Conservation (phyloP, 1,284 basidiomycete species). For the Mycena sp. region DNA sequence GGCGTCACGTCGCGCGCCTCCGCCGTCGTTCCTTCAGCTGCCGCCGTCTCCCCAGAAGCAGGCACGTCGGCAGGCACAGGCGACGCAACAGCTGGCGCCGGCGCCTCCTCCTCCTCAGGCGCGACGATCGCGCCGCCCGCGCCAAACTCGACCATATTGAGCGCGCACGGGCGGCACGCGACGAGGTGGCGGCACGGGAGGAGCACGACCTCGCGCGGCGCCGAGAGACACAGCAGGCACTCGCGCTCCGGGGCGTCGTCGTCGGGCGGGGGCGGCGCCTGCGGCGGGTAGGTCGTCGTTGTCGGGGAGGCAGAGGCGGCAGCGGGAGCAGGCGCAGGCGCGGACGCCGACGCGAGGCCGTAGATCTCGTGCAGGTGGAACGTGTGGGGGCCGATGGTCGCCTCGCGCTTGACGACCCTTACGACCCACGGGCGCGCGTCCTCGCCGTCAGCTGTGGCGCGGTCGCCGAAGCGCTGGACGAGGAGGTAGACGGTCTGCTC, state of each 20-base stretch:
- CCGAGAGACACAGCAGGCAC: constrained; percentile 88
- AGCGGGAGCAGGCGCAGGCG: constrained; percentile 48
- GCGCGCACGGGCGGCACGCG: constrained; percentile 90
- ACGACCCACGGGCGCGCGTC: constrained; percentile 82
- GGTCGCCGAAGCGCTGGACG: constrained; percentile 76
- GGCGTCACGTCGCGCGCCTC: background rate
- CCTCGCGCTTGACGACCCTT: constrained; percentile 89
- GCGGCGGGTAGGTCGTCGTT: constrained; percentile 49
- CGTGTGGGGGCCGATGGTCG: constrained; percentile 88
- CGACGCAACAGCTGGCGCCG: constrained; percentile 28
- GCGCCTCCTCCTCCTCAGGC: constrained; percentile 51
- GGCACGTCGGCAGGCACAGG: constrained; percentile 13
- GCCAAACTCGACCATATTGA: constrained; percentile 96
- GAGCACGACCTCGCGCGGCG: constrained; percentile 88
- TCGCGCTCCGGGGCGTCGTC: constrained; percentile 86
- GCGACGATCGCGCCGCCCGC: constrained; percentile 86
- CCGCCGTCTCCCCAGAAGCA: background rate
- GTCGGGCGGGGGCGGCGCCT: constrained; percentile 36
- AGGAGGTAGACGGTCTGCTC: constrained; percentile 89
- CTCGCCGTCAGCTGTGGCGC: constrained; percentile 29
- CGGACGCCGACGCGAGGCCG: constrained; percentile 57
- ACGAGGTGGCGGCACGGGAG: constrained; percentile 91
- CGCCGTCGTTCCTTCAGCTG: constrained; percentile 28
- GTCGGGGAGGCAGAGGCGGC: constrained; percentile 40
- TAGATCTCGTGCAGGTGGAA: constrained; percentile 95